phyloP scores from a whole-genome alignment of 371 early-diverging fungal species.

The Circinella minor region DNA sequence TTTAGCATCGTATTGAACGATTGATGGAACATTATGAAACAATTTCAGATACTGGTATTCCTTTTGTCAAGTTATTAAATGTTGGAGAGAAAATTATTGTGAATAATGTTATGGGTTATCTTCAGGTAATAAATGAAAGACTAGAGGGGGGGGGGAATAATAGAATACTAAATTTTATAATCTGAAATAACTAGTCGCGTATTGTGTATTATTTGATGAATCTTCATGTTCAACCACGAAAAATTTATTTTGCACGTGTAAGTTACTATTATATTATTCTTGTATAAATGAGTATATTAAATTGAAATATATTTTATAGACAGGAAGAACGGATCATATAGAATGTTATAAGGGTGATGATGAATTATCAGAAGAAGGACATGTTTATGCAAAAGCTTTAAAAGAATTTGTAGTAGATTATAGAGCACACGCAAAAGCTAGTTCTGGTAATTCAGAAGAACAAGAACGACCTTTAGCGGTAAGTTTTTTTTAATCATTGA shows the following conservation, averaged over 20 bases:
- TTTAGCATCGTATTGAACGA: constrained; percentile 77
- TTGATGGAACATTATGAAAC: constrained; percentile 84
- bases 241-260: constrained; percentile 91
- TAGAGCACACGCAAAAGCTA: constrained; percentile 36
- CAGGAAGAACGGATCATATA: constrained; percentile 52
- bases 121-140: constrained; percentile 57
- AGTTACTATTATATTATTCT: neutral
- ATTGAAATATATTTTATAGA: constrained; percentile 26
- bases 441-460: constrained; percentile 32
- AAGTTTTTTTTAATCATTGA: constrained; percentile 2
- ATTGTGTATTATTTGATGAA: constrained; percentile 98
- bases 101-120: constrained; percentile 80
- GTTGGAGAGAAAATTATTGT: constrained; percentile 88
- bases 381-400: constrained; percentile 61
- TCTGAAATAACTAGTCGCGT: constrained; percentile 62
- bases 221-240: constrained; percentile 90
- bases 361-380: constrained; percentile 59
- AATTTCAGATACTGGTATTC: constrained; percentile 64
- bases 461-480: constrained; percentile 41
- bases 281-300: neutral
- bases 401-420: constrained; percentile 60
- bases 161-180: too few relatives aligned
- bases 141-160: too few relatives aligned
- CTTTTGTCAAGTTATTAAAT: constrained; percentile 90
- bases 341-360: constrained; percentile 57